Evolutionary conservation across 305 asterid genomes (phyloP).

Genomic region (Solanum hybrid): DNA sequence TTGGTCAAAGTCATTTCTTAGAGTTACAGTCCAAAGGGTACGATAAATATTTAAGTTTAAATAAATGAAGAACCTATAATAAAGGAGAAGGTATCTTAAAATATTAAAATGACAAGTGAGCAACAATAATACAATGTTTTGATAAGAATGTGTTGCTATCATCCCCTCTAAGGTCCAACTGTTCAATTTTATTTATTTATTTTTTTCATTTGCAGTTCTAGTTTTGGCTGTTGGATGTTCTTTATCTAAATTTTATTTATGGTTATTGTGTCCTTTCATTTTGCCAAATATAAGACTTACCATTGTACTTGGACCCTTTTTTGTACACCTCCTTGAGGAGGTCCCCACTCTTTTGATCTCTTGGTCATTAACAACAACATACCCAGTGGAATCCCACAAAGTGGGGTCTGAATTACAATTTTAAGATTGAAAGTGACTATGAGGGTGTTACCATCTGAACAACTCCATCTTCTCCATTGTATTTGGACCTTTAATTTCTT

Average conservation of each 20-base stretch:
- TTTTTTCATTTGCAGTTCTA: background rate
- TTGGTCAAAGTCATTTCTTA: constrained; percentile 6
- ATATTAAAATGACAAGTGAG: background rate
- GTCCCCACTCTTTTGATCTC: too few species aligned
- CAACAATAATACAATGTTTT: background rate
- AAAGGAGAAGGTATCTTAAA: background rate
- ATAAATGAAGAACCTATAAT: background rate
- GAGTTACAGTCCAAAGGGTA: background rate
- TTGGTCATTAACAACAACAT: too few species aligned
- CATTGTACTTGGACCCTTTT: background rate
- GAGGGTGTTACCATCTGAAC: too few species aligned
- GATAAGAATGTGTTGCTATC: background rate
- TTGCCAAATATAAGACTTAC: background rate
- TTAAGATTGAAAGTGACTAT: too few species aligned
- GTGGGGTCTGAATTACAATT: too few species aligned
- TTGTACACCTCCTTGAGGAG: too few species aligned
- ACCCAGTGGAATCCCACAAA: too few species aligned
- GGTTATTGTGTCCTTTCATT: background rate
- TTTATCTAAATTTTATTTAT: background rate
- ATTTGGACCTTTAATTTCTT: background rate
- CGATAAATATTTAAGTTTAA: background rate
- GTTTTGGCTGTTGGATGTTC: background rate
- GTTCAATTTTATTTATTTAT: background rate
- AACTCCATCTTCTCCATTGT: background rate
- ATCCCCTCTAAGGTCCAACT: background rate